Evolutionary conservation across 495 filamentous ascomycete genomes (phyloP).

Genomic region (Lasiosphaeris hirsuta): DNA sequence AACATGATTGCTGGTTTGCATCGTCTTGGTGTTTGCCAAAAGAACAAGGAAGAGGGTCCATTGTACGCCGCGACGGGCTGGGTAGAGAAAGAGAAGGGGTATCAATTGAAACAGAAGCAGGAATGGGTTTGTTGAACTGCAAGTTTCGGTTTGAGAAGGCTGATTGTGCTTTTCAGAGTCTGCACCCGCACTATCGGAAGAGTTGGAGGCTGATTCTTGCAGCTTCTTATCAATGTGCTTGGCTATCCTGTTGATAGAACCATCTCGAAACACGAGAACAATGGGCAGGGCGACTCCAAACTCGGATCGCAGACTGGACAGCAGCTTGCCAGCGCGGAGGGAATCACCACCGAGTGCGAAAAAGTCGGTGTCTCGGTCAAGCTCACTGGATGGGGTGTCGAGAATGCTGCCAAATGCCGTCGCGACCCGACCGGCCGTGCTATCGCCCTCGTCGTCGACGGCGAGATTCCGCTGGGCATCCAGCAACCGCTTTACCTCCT

Average conservation of each 20-base stretch:
- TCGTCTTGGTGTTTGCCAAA: slow-evolving; percentile 24
- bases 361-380: slow-evolving; percentile 34
- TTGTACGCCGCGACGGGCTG: slow-evolving; percentile 35
- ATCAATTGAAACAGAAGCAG: slow-evolving; percentile 39
- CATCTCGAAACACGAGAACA: slow-evolving; percentile 39
- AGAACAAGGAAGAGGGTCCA: slow-evolving; percentile 40
- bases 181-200: background rate
- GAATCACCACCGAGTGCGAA: slow-evolving; percentile 47
- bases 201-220: slow-evolving; percentile 17
- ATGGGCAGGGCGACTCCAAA: slow-evolving; percentile 36
- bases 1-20: slow-evolving; percentile 23
- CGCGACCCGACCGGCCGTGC: slow-evolving; percentile 29
- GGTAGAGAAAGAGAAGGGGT: slow-evolving; percentile 35
- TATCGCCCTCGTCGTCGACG: slow-evolving; percentile 12
- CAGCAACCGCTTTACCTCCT: too few relatives aligned
- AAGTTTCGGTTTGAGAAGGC: slow-evolving; percentile 17
- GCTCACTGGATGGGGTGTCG: slow-evolving; percentile 21
- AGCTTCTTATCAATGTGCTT: slow-evolving; percentile 23
- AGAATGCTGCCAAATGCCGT: slow-evolving; percentile 32
- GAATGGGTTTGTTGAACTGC: slow-evolving; percentile 39
- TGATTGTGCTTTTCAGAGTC: background rate
- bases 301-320: slow-evolving; percentile 37
- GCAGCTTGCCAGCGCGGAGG: slow-evolving; percentile 39
- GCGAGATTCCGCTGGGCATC: too few relatives aligned
- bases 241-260: slow-evolving; percentile 28